These are phyloP conservation scores for Cercospora canescens DNA, from an alignment of 2,329 filamentous ascomycete genomes.

Conservation along the genomic window DNA sequence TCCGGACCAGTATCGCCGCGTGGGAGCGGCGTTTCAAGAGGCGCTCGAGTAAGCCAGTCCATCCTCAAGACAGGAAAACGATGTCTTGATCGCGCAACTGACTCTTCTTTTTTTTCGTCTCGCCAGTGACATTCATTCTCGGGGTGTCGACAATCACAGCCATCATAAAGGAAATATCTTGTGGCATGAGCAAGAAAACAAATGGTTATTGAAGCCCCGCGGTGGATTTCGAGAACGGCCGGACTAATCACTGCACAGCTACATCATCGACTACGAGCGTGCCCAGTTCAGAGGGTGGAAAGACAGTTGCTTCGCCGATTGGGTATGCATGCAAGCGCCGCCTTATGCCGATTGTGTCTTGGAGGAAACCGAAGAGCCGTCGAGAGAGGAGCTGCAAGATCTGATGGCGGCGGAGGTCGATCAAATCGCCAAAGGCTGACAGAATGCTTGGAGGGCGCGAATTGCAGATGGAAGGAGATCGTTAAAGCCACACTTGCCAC, in stretches of 20 bases:
- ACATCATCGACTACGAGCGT: conserved; percentile 17
- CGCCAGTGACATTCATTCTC: background rate
- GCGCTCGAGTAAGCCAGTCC: background rate
- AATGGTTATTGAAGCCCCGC: conserved; percentile 5
- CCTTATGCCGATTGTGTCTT: background rate
- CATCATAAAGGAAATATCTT: conserved; percentile 5
- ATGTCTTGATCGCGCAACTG: background rate
- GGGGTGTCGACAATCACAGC: conserved; percentile 14
- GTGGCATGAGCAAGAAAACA: conserved; percentile 6
- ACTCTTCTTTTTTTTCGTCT: background rate
- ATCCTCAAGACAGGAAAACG: background rate
- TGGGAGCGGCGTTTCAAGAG: background rate
- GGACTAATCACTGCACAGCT: background rate
- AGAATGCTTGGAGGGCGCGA: background rate
- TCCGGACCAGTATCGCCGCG: background rate
- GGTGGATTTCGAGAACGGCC: background rate
- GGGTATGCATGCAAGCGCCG: background rate
- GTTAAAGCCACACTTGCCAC: background rate
- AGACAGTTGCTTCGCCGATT: background rate
- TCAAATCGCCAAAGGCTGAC: background rate
- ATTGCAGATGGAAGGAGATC: background rate
- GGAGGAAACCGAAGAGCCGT: background rate
- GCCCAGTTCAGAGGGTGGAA: background rate
- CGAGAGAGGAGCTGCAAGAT: background rate
- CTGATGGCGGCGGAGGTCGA: background rate